Evolutionary conservation across 2,329 filamentous ascomycete species (phyloP).

Genomic region (Alternaria consortialis): DNA sequence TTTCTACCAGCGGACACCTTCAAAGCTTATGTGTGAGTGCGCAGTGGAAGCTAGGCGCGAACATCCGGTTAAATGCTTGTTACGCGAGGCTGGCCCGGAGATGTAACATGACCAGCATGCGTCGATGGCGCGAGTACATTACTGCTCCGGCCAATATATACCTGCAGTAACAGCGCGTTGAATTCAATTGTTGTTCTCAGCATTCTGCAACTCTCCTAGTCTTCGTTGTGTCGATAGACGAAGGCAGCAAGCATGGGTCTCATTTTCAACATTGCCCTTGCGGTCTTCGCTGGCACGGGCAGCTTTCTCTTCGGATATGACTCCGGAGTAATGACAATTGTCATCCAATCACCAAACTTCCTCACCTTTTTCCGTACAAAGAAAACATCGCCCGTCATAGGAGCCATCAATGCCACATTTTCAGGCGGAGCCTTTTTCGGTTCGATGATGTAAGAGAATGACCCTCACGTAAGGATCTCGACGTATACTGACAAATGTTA

Average conservation of each 20-base stretch:
- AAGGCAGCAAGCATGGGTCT: conserved; percentile 48
- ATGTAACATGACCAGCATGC: conserved; percentile 21
- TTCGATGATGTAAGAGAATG: conserved; percentile 54
- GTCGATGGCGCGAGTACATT: conserved; percentile 13
- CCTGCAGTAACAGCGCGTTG: conserved; percentile 2
- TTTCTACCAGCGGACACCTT: conserved; percentile 8
- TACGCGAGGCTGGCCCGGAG: conserved; percentile 13
- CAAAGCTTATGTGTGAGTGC: neutral
- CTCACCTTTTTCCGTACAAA: conserved; percentile 65
- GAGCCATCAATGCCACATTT: conserved; percentile 71
- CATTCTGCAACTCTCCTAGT: neutral
- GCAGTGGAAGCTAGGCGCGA: conserved; percentile 37
- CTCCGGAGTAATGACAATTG: conserved; percentile 57
- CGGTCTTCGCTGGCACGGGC: conserved; percentile 56
- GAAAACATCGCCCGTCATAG: conserved; percentile 62
- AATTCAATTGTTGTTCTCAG: neutral
- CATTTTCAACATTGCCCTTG: conserved; percentile 54
- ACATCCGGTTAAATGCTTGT: conserved; percentile 28
- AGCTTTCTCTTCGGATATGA: conserved; percentile 51
- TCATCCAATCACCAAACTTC: conserved; percentile 66
- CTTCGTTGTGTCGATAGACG: conserved; percentile 1
- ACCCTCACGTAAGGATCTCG: too few species aligned
- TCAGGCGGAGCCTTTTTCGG: conserved; percentile 66
- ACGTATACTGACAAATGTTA: conserved; percentile 17
- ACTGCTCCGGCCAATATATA: conserved; percentile 21